Evolutionary conservation across 805 yeast genomes (phyloP).

Genomic region (Kockiozyma suomiensis): DNA sequence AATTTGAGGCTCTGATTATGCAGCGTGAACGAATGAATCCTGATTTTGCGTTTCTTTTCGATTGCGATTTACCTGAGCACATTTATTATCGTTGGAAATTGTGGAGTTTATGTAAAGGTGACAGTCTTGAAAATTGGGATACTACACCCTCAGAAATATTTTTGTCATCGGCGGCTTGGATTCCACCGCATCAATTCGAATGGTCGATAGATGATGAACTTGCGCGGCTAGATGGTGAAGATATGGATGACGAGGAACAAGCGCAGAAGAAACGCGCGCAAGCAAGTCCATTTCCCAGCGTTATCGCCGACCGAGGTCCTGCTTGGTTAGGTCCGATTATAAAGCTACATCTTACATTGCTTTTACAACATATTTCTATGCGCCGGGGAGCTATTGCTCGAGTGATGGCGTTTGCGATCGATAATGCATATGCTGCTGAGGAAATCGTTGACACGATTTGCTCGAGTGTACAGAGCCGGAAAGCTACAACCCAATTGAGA

Average conservation of each 20-base stretch:
- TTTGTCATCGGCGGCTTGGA: slow-evolving; percentile 9
- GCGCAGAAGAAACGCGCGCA: slow-evolving; percentile 4
- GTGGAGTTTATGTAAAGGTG: slow-evolving; percentile 28
- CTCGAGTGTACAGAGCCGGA: slow-evolving; percentile 25
- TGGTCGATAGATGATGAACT: slow-evolving; percentile 33
- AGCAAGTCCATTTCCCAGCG: background rate
- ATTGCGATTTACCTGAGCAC: slow-evolving; percentile 29
- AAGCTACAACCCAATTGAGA: slow-evolving; percentile 21
- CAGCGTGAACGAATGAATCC: slow-evolving; percentile 34
- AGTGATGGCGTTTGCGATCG: slow-evolving; percentile 40
- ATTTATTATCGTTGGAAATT: slow-evolving; percentile 38
- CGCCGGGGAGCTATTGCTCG: slow-evolving; percentile 40
- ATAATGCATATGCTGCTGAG: slow-evolving; percentile 34
- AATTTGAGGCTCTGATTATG: slow-evolving; percentile 38
- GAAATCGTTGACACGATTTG: slow-evolving; percentile 37
- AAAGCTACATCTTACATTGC: slow-evolving; percentile 34
- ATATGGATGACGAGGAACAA: slow-evolving; percentile 16
- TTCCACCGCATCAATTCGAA: slow-evolving; percentile 18
- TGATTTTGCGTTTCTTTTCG: slow-evolving; percentile 38
- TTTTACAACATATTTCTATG: slow-evolving; percentile 36
- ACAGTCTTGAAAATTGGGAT: slow-evolving; percentile 21
- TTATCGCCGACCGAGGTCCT: background rate
- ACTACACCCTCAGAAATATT: background rate
- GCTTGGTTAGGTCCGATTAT: slow-evolving; percentile 34
- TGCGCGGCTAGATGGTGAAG: slow-evolving; percentile 28